phyloP scores from a whole-genome alignment of 345 rosid species.

The Draba incana region DNA sequence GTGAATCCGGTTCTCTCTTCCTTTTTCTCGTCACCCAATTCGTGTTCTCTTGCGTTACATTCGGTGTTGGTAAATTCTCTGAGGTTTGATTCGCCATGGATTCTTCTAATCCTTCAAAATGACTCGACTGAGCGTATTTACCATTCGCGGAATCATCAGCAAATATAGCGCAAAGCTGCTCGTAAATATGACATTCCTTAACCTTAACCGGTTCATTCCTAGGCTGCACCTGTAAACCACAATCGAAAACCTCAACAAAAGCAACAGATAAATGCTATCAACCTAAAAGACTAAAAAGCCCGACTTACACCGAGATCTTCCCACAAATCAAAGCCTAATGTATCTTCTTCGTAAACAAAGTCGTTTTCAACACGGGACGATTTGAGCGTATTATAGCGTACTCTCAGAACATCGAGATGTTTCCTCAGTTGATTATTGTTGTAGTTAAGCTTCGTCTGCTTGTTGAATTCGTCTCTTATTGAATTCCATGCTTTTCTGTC shows the following conservation, averaged over 20 bases:
- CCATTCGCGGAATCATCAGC: constrained; percentile 67
- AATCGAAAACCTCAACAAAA: not conserved
- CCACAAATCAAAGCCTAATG: constrained; percentile 72
- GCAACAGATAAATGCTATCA: not conserved
- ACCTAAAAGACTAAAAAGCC: constrained; percentile 18
- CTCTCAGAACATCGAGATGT: constrained; percentile 75
- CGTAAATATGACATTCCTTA: constrained; percentile 75
- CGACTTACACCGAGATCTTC: constrained; percentile 71
- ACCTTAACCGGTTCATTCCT: constrained; percentile 57
- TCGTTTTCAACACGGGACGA: constrained; percentile 60
- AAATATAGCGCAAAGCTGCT: constrained; percentile 73
- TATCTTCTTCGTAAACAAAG: constrained; percentile 59
- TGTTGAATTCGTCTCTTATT: constrained; percentile 70
- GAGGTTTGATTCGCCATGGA: constrained; percentile 42
- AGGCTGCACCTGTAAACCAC: constrained; percentile 53
- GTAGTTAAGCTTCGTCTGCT: constrained; percentile 63
- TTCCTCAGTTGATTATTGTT: constrained; percentile 80
- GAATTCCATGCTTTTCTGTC: constrained; percentile 76
- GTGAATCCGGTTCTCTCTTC: constrained; percentile 51
- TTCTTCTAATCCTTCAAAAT: constrained; percentile 75
- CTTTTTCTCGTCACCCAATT: constrained; percentile 35
- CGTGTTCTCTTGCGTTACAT: not conserved
- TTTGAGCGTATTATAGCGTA: constrained; percentile 62
- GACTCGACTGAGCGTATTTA: constrained; percentile 88
- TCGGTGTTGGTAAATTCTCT: constrained; percentile 15